A percentile compares a stretch with the other conserved stretches of the same genome.
Conservation (phyloP, 257 asterid genomes). For the Solanum piurae region DNA sequence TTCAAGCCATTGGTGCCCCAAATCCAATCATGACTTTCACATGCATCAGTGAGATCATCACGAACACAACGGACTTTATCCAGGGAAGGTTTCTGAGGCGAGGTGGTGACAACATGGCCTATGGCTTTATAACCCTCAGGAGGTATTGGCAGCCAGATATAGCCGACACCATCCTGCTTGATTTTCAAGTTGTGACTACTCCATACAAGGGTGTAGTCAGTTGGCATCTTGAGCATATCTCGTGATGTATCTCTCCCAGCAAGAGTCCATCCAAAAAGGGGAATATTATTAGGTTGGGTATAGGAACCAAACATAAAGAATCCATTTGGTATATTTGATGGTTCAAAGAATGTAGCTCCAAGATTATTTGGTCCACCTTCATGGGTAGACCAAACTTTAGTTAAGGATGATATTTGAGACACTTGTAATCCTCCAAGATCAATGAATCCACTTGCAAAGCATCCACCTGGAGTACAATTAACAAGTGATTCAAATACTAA, state of each 20-base stretch:
- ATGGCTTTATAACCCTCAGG: slow-evolving; percentile 21
- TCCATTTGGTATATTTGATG: slow-evolving; percentile 14
- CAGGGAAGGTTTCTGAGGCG: slow-evolving; percentile 21
- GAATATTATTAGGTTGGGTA: slow-evolving; percentile 19
- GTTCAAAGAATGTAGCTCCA: slow-evolving; percentile 27
- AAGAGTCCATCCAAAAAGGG: slow-evolving; percentile 17
- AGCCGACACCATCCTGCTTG: slow-evolving; percentile 18
- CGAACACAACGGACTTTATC: slow-evolving; percentile 27
- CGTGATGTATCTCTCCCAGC: slow-evolving; percentile 13
- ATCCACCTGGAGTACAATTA: neutral
- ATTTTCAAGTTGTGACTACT: slow-evolving; percentile 14
- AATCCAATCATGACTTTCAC: slow-evolving; percentile 9
- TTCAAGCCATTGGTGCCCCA: slow-evolving; percentile 11
- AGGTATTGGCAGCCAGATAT: slow-evolving; percentile 27
- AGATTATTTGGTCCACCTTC: slow-evolving; percentile 23
- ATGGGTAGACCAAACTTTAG: slow-evolving; percentile 14
- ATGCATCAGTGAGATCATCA: slow-evolving; percentile 15
- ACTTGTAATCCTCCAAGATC: slow-evolving; percentile 30
- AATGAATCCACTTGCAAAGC: slow-evolving; percentile 17
- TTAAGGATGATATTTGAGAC: slow-evolving; percentile 12
- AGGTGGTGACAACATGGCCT: slow-evolving; percentile 15
- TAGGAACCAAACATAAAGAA: slow-evolving; percentile 20
- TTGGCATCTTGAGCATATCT: slow-evolving; percentile 2
- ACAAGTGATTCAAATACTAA: neutral
- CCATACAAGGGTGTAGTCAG: slow-evolving; percentile 21